Conservation (phyloP, 441 rosid genomes). For the Metrosideros polymorpha region DNA sequence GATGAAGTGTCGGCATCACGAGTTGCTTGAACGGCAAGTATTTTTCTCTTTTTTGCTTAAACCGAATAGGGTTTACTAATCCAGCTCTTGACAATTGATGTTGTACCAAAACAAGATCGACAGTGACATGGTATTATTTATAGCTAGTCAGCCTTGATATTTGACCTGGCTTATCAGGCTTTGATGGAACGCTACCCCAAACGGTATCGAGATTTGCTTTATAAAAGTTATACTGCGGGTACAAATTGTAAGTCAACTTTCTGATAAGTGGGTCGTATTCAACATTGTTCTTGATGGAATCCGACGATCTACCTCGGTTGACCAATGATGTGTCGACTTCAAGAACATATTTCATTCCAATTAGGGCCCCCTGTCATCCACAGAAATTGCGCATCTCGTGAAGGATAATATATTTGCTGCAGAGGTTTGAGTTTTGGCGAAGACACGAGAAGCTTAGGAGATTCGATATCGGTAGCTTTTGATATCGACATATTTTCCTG, state of each 20-base stretch:
- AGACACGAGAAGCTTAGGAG: background rate
- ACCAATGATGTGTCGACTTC: background rate
- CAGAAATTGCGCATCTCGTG: background rate
- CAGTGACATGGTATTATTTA: background rate
- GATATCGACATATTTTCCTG: background rate
- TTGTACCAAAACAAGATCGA: background rate
- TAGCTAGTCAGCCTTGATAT: no score
- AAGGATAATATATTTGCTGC: background rate
- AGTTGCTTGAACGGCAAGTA: background rate
- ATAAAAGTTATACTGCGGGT: background rate
- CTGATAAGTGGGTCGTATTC: background rate
- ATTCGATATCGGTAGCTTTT: background rate
- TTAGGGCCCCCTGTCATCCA: background rate
- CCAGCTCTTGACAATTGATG: background rate
- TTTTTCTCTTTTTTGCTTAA: background rate
- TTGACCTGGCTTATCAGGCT: no score
- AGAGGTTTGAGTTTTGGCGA: background rate
- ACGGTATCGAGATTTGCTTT: background rate
- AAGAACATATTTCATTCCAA: background rate
- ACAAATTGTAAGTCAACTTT: background rate
- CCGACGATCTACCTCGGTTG: accelerated
- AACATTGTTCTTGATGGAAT: background rate
- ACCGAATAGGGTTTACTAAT: background rate
- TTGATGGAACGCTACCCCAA: background rate
- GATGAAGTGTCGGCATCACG: background rate